phyloP scores from a whole-genome alignment of 1,139 yeast genomes.

The Geotrichum phurueaensis region DNA sequence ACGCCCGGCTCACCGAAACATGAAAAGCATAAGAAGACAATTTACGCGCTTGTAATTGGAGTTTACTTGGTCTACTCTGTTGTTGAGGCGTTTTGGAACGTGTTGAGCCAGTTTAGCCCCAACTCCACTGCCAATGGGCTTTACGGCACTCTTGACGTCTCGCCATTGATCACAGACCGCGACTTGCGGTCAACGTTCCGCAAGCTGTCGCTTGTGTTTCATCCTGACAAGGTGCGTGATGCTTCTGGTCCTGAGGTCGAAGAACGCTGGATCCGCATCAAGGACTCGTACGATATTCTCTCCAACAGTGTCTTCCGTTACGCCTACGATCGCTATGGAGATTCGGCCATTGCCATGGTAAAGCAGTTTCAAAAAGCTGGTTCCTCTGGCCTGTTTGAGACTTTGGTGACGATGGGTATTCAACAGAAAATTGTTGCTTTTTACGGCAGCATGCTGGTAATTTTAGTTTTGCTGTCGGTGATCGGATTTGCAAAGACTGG shows the following conservation, averaged over 20 bases:
- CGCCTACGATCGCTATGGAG: constrained; percentile 36
- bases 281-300: constrained; percentile 31
- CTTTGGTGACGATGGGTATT: constrained; percentile 20
- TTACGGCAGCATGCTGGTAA: constrained; percentile 22
- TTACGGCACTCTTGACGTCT: constrained; percentile 23
- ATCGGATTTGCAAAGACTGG: constrained; percentile 25
- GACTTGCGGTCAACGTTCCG: constrained; percentile 25
- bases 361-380: constrained; percentile 7
- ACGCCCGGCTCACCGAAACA: constrained; percentile 15
- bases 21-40: constrained; percentile 9
- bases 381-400: constrained; percentile 9
- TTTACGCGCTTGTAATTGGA: constrained; percentile 8
- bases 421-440: constrained; percentile 19
- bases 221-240: constrained; percentile 34
- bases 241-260: constrained; percentile 14
- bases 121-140: constrained; percentile 12
- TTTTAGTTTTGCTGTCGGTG: constrained; percentile 22
- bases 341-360: constrained; percentile 15
- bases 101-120: constrained; percentile 8
- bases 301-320: constrained; percentile 26
- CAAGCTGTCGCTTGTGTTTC: constrained; percentile 27
- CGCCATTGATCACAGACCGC: constrained; percentile 17
- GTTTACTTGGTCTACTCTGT: constrained; percentile 14
- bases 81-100: constrained; percentile 18
- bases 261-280: constrained; percentile 26